Base-by-base conservation (phyloP, 495 filamentous ascomycete genomes). In the Penicillium paxilli region DNA sequence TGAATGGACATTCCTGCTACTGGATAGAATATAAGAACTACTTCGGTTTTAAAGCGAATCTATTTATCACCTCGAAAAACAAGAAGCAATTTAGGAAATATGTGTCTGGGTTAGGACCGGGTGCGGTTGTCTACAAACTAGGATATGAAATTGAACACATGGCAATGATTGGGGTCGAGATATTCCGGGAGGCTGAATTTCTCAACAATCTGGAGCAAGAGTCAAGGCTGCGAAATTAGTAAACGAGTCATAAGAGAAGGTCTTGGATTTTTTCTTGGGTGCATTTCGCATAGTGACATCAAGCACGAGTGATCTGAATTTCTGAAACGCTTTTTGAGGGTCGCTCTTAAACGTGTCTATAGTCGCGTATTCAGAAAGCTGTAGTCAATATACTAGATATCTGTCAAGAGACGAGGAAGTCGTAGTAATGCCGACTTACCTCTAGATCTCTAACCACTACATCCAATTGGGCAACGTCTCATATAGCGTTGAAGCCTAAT, bases 11-110 rank as follows among this genome's bases (percentile, higher is more conserved):
- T 12, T 22, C 23, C 11, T 51, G 47, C 32, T 21, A 49, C 47
- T 49, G 48, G 48, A 51, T 51, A 21, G 48, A 51, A 38, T 51
- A 25, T 21, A 51, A 51, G 23, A 51, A 41, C 48, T 51, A 40
- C 14, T 51, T 51, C 33, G 35, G 33, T 28, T 51, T 51, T 14
- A 51, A 51, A 41, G 19, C 48, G 22, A 51, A 51, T 26, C 35
- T 35, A 40, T 41, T 41, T 41, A 51, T 51, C 48, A 25, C 48
- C 10, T 40, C 48, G 10, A 51, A 51, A 41, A 41, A 51, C 35
- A 51, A 51, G 23, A 51, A 51, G 33, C 48, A 51, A 51, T 51
- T 49, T 24, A 25, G n/a, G 48, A 40, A 25, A 51, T 41, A 51
- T 41, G 19, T 25, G 4, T 51, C 48, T 25, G 48, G 17, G 33